These are phyloP conservation scores for Schizopora paradoxa DNA, from an alignment of 1,284 basidiomycete species.

Conservation along the genomic window DNA sequence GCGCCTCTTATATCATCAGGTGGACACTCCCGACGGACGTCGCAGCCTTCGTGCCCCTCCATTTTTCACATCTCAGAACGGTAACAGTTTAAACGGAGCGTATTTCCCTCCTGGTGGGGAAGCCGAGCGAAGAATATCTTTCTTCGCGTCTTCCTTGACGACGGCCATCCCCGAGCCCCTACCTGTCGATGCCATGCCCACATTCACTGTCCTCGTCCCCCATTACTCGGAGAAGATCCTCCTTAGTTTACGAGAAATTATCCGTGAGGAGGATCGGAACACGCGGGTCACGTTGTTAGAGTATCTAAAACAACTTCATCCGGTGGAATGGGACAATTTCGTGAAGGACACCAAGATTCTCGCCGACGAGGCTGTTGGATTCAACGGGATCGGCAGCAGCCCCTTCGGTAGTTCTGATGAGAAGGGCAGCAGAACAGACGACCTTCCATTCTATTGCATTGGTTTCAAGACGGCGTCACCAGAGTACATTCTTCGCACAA, in stretches of 20 bases:
- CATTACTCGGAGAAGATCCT: constrained; percentile 98
- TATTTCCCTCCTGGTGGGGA: constrained; percentile 95
- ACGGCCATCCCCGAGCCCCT: constrained; percentile 90
- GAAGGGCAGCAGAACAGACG: constrained; percentile 80
- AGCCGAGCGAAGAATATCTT: constrained; percentile 92
- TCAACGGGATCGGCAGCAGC: constrained; percentile 53
- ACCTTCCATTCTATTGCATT: constrained; percentile 98
- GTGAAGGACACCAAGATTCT: constrained; percentile 99
- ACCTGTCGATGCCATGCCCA: constrained; percentile 95
- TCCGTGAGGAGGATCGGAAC: constrained; percentile 93
- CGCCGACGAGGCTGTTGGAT: constrained; percentile 79
- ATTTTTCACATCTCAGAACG: constrained; percentile 90
- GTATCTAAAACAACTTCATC: constrained; percentile 97
- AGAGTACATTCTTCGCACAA: constrained; percentile 97
- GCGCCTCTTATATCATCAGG: constrained; percentile 90
- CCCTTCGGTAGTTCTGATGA: constrained; percentile 56
- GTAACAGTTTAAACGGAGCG: constrained; percentile 64
- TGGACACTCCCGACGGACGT: constrained; percentile 80
- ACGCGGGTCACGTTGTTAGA: constrained; percentile 93
- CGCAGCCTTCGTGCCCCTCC: constrained; percentile 89
- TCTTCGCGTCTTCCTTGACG: constrained; percentile 93
- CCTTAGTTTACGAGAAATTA: constrained; percentile 91
- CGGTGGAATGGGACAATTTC: constrained; percentile 99
- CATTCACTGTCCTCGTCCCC: constrained; percentile 93
- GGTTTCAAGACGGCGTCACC: constrained; percentile 99